Base-by-base conservation (phyloP, 176 grass and related monocot species). In the Avena eriantha region DNA sequence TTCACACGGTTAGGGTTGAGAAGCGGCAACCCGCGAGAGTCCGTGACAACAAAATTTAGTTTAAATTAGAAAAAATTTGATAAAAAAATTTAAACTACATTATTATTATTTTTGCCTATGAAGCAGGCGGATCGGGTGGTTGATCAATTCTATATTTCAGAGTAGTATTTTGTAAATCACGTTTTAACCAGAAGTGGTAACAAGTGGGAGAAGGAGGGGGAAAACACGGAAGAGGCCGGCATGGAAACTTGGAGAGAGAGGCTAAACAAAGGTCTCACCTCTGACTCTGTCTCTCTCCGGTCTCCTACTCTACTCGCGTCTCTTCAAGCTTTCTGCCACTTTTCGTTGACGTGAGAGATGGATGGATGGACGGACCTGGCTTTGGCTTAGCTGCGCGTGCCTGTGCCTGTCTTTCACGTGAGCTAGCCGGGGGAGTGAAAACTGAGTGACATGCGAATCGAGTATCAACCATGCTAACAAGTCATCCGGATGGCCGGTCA, bases 311-410 rank as follows among this genome's bases (percentile, higher is more conserved):
- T 34, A 15, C 82, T 49, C 45, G 54, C 55, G 69, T 84, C 82
- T 10, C 55, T 59, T 84, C 82, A 50, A 49, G 23, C 55, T 60
- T 67, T 45, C 22, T 34, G 53, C 10, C 1, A 10, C 67, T n/a
- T 87, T 73, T 36, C 19, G 19, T n/a, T 43, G 78, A 75, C 64
- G 68, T 87, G 69, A 81, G 68, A 19, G 51, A 49, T 5, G 68
- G 72, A 75, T 75, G 47, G 73, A 76, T 78, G 60, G 59, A 76
- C 14, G 71, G 22, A 51, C 73, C 23, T 33, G 73, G 73, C 73
- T 2, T 53, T 33, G 73, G 24, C 78, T 26, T 46, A 29, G 79
- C 77, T 26, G 56, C 77, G 78, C 22, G 41, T 50, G 79, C 41
- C 39, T 80, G 9, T 9, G 18, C 11, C 33, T 33, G 31, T 19